Evolutionary conservation across 2,329 filamentous ascomycete genomes (phyloP), one percentile per base, ranked within the genome.

Genomic region (Chalaropsis thielavioides): DNA sequence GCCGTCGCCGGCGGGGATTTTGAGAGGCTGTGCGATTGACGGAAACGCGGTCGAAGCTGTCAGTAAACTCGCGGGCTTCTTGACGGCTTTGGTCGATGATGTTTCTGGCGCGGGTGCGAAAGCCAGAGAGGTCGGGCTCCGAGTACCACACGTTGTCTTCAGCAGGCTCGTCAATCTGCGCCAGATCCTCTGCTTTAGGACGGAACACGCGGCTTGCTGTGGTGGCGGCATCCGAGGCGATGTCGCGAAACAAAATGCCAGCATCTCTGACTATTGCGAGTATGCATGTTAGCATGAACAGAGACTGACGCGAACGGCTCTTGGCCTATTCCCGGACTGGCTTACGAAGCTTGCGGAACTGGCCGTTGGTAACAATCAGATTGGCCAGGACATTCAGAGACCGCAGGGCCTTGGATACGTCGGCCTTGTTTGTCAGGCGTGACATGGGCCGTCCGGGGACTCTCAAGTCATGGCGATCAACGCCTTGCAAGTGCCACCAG

Each of bases 121-220:
- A 83, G 74, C 83, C 86, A 69, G 85, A 88, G 61, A 95, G 72
- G 68, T 94, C 80, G 2, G 92, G 92, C 54, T 84, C 82, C 66
- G 96, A 91, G 71, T 96, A 90, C 94, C 94, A 99, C 17, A 86
- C 88, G 76, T 97, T 94, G 71, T 96, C 92, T 19, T 88, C 84
- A 1, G 94, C 94, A 1, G 94, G 84, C n/a, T 79, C 73, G 70
- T 97, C 92, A 41, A 97, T 84, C 71, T 91, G 86, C 8, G 78
- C 73, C 22, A 97, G 81, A 68, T 87, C 79, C 0, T 96, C 89
- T 66, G 95, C 83, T 0, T 82, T 84, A 2, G 94, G 94, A 63
- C 88, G 88, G 62, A 96, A 81, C 70, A 79, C 83, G 71, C 79
- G 79, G 65, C 92, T 90, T 6, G 88, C 87, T 71, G 89, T 92